phyloP scores from a whole-genome alignment of 78 protist species.

The Chrysochromulina tobinii region DNA sequence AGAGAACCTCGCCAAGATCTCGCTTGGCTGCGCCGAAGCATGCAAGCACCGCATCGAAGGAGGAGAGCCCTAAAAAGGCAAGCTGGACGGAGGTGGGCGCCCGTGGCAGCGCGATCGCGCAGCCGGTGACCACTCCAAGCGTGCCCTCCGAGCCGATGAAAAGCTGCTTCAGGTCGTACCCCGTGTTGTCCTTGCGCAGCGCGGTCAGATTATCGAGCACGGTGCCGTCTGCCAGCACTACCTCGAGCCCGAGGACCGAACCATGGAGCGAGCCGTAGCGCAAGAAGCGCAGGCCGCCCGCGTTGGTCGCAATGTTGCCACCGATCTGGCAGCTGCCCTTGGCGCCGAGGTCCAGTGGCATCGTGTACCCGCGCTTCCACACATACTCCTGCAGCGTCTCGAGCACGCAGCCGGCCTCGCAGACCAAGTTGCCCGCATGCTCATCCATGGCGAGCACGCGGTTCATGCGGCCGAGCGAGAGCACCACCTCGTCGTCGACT shows the following conservation, averaged over 20 bases:
- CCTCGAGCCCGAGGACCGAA: conserved; percentile 84
- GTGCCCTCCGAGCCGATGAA: conserved; percentile 96
- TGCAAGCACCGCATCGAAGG: background rate
- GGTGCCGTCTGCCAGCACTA: conserved; percentile 78
- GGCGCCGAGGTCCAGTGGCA: conserved; percentile 95
- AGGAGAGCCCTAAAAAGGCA: background rate
- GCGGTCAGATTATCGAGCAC: conserved; percentile 64
- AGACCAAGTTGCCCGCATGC: conserved; percentile 43
- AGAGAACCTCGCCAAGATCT: conserved; percentile 76
- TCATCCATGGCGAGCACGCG: conserved; percentile 30
- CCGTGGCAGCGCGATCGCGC: conserved; percentile 56
- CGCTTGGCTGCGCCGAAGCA: conserved; percentile 55
- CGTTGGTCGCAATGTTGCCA: conserved; percentile 92
- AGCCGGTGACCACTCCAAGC: conserved; percentile 89
- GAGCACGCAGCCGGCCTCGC: conserved; percentile 85
- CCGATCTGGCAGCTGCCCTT: conserved; percentile 93
- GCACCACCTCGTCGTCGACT: conserved; percentile 83
- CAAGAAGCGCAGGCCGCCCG: conserved; percentile 92
- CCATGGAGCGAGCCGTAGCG: conserved; percentile 91
- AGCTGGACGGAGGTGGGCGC: conserved; percentile 25
- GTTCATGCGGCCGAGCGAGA: conserved; percentile 71
- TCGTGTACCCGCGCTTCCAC: conserved; percentile 59
- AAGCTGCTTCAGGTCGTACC: conserved; percentile 91
- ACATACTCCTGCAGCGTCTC: conserved; percentile 63
- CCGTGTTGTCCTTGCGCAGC: conserved; percentile 89